Conservation (phyloP, 352 stramenopile genomes). For the Pythium coloratum region DNA sequence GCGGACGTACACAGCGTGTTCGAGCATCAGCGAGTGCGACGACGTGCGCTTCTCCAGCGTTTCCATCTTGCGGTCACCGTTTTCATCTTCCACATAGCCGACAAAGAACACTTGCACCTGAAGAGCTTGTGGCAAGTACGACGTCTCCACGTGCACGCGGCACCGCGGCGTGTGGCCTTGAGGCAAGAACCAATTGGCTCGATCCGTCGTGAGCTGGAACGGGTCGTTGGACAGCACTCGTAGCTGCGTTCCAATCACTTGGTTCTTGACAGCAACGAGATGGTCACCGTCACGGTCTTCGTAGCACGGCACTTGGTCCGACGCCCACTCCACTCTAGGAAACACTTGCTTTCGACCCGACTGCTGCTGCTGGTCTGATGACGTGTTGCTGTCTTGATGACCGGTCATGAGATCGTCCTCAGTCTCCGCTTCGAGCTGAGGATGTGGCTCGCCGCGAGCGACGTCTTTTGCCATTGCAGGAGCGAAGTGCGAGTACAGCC, state of each 20-base stretch:
- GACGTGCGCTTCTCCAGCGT: constrained; percentile 42
- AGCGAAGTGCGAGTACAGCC: constrained; percentile 24
- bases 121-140: constrained; percentile 53
- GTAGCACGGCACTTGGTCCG: constrained; percentile 6
- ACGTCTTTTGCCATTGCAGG: constrained; percentile 29
- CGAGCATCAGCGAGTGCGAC: constrained; percentile 28
- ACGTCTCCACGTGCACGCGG: constrained; percentile 49
- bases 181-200: constrained; percentile 55
- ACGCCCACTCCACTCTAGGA: constrained; percentile 14
- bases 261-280: constrained; percentile 48
- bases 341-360: neutral
- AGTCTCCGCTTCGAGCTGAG: constrained; percentile 32
- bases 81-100: constrained; percentile 64
- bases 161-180: constrained; percentile 60
- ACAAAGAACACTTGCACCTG: constrained; percentile 56
- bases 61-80: constrained; percentile 57
- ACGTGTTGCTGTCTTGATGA: constrained; percentile 12
- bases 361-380: neutral
- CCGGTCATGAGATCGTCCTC: constrained; percentile 39
- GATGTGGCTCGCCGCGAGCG: constrained; percentile 6
- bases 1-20: constrained; percentile 64
- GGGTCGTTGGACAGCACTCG: constrained; percentile 51
- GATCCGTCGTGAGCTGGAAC: constrained; percentile 56
- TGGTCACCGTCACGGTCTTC: constrained; percentile 38
- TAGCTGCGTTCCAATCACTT: constrained; percentile 62